Evolutionary conservation across 305 asterid genomes (phyloP).

Genomic region (Salvia sclarea): DNA sequence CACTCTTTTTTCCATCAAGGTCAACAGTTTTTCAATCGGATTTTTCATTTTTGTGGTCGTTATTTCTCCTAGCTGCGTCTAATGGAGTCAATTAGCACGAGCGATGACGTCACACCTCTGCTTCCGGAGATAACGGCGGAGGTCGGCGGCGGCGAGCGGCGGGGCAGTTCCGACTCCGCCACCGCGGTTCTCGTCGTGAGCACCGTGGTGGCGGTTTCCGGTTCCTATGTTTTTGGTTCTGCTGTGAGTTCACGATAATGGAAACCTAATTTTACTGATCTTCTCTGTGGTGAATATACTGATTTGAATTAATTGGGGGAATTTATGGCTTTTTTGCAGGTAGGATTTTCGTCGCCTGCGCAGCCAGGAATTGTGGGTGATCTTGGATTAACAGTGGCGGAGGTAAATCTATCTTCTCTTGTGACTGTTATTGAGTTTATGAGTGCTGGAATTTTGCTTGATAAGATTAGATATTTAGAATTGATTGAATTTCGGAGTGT

Average conservation of each 20-base stretch:
- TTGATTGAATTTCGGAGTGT: not conserved
- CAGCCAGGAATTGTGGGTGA: conserved; percentile 71
- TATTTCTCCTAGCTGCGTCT: not conserved
- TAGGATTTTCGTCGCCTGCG: conserved; percentile 90
- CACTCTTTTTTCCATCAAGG: not conserved
- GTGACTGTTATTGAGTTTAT: not conserved
- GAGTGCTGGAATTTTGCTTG: not conserved
- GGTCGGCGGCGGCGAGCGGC: conserved; percentile 31
- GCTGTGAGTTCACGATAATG: conserved; percentile 54
- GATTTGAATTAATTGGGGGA: not conserved
- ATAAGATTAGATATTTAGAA: not conserved
- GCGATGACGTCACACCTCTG: conserved; percentile 34
- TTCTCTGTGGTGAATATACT: not conserved
- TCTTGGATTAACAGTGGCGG: conserved; percentile 64
- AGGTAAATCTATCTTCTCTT: conserved; percentile 42
- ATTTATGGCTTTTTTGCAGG: conserved; percentile 49
- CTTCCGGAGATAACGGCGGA: conserved; percentile 34
- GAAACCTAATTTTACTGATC: not conserved
- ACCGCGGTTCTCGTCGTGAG: conserved; percentile 57
- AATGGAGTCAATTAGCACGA: conserved; percentile 36
- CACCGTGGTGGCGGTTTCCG: conserved; percentile 71
- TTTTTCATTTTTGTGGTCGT: not conserved
- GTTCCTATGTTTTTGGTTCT: conserved; percentile 83
- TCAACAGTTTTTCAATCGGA: not conserved
- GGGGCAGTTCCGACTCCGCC: conserved; percentile 39